Conservation (phyloP, 2,329 filamentous ascomycete species). For the Geoglossum cookeanum region DNA sequence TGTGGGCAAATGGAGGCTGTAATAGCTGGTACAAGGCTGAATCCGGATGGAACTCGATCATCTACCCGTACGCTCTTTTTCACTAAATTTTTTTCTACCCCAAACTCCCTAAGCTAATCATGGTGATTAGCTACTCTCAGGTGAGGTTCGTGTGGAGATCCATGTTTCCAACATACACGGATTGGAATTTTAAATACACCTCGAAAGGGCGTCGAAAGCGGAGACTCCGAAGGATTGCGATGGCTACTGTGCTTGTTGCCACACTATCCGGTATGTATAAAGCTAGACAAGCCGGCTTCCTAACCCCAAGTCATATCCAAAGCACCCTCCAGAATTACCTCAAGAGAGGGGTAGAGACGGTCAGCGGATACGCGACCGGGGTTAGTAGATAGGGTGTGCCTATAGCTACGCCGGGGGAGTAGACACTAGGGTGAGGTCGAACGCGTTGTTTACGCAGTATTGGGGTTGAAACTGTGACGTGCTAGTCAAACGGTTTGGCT, state of each 20-base stretch:
- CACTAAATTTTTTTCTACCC: neutral
- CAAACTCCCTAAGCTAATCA: conserved; percentile 7
- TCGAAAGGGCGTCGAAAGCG: conserved; percentile 24
- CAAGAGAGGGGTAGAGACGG: neutral
- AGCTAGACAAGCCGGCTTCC: neutral
- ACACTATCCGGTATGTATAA: conserved; percentile 9
- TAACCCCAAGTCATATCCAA: neutral
- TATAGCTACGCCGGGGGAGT: neutral
- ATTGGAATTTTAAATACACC: conserved; percentile 34
- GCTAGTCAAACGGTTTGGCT: too few relatives aligned
- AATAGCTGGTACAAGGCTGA: conserved; percentile 30
- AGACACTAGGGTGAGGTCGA: too few relatives aligned
- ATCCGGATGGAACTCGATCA: conserved; percentile 30
- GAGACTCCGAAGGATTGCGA: conserved; percentile 10
- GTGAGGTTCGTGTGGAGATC: conserved; percentile 31
- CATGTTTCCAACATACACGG: conserved; percentile 32
- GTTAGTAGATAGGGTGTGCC: neutral
- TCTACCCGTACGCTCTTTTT: conserved; percentile 23
- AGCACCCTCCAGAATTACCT: neutral
- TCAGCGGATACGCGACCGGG: neutral
- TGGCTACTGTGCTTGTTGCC: conserved; percentile 10
- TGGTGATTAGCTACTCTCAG: conserved; percentile 25
- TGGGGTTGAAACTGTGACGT: too few relatives aligned
- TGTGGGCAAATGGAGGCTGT: conserved; percentile 29
- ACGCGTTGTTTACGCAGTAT: too few relatives aligned